Conservation (phyloP, 306 rosid genomes). For the Cucurbita maxima region DNA sequence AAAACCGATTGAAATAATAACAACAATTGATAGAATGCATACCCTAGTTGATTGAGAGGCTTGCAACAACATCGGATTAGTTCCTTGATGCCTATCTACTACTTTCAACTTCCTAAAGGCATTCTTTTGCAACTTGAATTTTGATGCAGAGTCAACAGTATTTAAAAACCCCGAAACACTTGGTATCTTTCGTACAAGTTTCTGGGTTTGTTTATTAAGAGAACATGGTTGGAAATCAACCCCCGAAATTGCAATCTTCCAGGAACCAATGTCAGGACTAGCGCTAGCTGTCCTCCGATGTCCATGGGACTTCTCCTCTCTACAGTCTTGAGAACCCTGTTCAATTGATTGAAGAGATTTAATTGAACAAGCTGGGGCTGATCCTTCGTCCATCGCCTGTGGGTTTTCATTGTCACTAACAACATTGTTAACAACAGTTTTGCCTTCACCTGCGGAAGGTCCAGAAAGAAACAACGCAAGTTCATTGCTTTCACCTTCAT, state of each 20-base stretch:
- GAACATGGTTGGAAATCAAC: constrained; percentile 24
- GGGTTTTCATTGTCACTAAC: constrained; percentile 19
- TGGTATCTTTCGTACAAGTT: constrained; percentile 59
- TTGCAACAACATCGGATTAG: constrained; percentile 25
- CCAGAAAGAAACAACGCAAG: constrained; percentile 77
- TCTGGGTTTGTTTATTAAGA: constrained; percentile 20
- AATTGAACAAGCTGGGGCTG: constrained; percentile 14
- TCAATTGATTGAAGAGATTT: constrained; percentile 23
- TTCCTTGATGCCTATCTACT: constrained; percentile 29
- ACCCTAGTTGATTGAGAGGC: constrained; percentile 51
- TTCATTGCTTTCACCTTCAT: constrained; percentile 74
- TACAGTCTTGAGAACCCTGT: constrained; percentile 14
- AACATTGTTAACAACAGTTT: constrained; percentile 6
- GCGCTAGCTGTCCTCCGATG: constrained; percentile 95
- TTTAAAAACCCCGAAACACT: constrained; percentile 73
- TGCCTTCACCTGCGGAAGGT: constrained; percentile 13
- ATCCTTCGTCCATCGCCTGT: constrained; percentile 19
- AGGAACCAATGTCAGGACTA: constrained; percentile 58
- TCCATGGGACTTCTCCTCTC: constrained; percentile 39
- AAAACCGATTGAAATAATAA: not conserved
- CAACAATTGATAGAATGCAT: constrained; percentile 15
- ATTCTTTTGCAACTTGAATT: constrained; percentile 66
- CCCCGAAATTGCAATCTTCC: constrained; percentile 64
- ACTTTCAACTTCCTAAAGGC: constrained; percentile 68
- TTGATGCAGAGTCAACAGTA: constrained; percentile 49